phyloP scores from a whole-genome alignment of 2,329 filamentous ascomycete species.

The Pseudodiploospora longispora region DNA sequence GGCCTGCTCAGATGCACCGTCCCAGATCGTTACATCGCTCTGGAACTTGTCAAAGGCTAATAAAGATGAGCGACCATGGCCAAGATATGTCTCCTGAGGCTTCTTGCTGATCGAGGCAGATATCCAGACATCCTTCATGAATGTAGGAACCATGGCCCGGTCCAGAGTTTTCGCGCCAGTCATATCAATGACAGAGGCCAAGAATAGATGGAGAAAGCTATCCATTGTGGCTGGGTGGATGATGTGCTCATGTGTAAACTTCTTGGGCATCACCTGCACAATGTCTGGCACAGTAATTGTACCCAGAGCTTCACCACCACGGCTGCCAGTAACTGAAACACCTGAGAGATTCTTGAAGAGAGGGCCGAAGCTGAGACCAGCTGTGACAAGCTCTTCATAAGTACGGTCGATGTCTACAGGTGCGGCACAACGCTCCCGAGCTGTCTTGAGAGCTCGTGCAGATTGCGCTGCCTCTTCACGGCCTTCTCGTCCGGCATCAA shows the following conservation, averaged over 20 bases:
- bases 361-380: slow-evolving; percentile 7
- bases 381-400: slow-evolving; percentile 7
- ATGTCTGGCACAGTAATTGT: slow-evolving; percentile 6
- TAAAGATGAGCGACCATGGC: background rate
- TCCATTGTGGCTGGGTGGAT: slow-evolving; percentile 12
- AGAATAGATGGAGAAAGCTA: slow-evolving; percentile 4
- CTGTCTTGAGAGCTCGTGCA: background rate
- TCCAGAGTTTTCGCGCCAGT: slow-evolving; percentile 1
- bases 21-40: slow-evolving; percentile 3
- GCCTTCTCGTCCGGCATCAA: slow-evolving; percentile 4
- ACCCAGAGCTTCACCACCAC: slow-evolving; percentile 1
- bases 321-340: background rate
- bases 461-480: slow-evolving; percentile 1
- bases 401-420: slow-evolving; percentile 1
- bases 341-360: slow-evolving; percentile 7
- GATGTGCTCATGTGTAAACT: slow-evolving; percentile 6
- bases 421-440: background rate
- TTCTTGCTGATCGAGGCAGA: slow-evolving; percentile 1
- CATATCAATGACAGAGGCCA: slow-evolving; percentile 2
- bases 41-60: slow-evolving; percentile 5
- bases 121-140: slow-evolving; percentile 5
- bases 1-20: slow-evolving; percentile 1
- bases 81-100: slow-evolving; percentile 2
- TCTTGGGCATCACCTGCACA: slow-evolving; percentile 9
- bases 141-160: slow-evolving; percentile 4